Evolutionary conservation across 768 basidiomycete species (phyloP).

Genomic region (Leccinum disarticulatum): DNA sequence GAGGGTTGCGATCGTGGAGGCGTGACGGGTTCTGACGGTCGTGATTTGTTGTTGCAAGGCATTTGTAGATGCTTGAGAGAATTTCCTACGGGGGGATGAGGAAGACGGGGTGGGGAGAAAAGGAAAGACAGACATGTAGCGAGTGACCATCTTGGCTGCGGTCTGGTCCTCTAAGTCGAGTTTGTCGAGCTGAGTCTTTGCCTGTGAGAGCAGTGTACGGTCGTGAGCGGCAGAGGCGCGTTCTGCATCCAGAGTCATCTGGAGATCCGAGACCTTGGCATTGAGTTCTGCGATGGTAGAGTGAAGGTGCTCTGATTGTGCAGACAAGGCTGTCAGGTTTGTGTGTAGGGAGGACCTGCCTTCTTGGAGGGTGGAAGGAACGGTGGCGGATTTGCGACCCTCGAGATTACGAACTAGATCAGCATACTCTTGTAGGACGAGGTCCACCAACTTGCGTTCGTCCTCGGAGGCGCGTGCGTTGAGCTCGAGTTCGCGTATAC

Average conservation of each 20-base stretch:
- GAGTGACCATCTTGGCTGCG: slow-evolving; percentile 79
- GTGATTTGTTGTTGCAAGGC: slow-evolving; percentile 60
- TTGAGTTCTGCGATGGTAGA: slow-evolving; percentile 43
- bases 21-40: slow-evolving; percentile 59
- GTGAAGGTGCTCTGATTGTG: slow-evolving; percentile 47
- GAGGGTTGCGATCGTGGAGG: slow-evolving; percentile 58
- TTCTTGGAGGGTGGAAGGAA: slow-evolving; percentile 39
- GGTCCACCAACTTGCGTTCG: slow-evolving; percentile 58
- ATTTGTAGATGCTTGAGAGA: slow-evolving; percentile 74
- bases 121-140: slow-evolving; percentile 68
- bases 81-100: slow-evolving; percentile 54
- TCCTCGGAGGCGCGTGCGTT: slow-evolving; percentile 52
- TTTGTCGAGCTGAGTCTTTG: slow-evolving; percentile 52
- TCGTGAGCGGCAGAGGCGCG: slow-evolving; percentile 42
- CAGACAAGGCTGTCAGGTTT: slow-evolving; percentile 49
- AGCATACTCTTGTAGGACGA: slow-evolving; percentile 71
- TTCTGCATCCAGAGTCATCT: slow-evolving; percentile 48
- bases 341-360: slow-evolving; percentile 49
- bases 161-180: slow-evolving; percentile 65
- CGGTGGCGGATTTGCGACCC: slow-evolving; percentile 35
- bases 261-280: slow-evolving; percentile 42
- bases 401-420: slow-evolving; percentile 69
- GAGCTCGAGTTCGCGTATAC: slow-evolving; percentile 50
- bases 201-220: slow-evolving; percentile 44
- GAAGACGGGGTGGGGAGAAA: background rate